Base-by-base conservation (phyloP, 176 grass and related monocot genomes). In the Eremochloa ophiuroides region DNA sequence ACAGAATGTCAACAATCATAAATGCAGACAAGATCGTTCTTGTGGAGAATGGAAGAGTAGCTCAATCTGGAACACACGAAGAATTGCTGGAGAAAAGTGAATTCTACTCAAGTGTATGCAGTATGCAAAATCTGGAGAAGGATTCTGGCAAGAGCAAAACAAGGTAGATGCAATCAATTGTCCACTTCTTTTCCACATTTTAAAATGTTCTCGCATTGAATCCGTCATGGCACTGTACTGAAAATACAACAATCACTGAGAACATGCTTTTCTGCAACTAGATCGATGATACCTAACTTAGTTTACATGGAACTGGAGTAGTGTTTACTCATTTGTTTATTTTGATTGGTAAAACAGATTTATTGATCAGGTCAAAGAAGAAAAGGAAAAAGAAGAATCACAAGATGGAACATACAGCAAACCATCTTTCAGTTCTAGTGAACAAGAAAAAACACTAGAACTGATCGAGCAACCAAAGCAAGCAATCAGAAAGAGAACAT, bases 1-100 rank as follows among this genome's bases (percentile, higher is more conserved):
- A 93, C 61, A 73, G 91, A 73, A 87, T 86, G 78, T 89, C 91
- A 53, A 93, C 91, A 62, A 85, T 93, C 51, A 38, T 81, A 53
- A 85, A 83, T 40, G 73, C 91, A 56, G 84, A 93, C 47, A 93
- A 61, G 47, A 93, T 93, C 46, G 87, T 89, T 47, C 77, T 85
- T 31, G 84, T 93, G 31, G 91, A 93, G 60, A 77, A 89, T 69
- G 91, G 91, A 62, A 72, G 41, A 74, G 87, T 89, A 48, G 87
- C 84, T 56, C 84, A 93, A 47, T 55, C 76, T 34, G 91, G 91
- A 53, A 93, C 72, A 5, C 91, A 93, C 38, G 10, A 69, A 60
- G 84, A 89, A 60, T 62, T 93, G 51, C 73, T 93, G 18, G 65
- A 74, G 47, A 89, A 17, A 83, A 93, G 81, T 64, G 62, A 29